phyloP scores from a whole-genome alignment of 2,329 filamentous ascomycete species.

The Hypocreales sp. region DNA sequence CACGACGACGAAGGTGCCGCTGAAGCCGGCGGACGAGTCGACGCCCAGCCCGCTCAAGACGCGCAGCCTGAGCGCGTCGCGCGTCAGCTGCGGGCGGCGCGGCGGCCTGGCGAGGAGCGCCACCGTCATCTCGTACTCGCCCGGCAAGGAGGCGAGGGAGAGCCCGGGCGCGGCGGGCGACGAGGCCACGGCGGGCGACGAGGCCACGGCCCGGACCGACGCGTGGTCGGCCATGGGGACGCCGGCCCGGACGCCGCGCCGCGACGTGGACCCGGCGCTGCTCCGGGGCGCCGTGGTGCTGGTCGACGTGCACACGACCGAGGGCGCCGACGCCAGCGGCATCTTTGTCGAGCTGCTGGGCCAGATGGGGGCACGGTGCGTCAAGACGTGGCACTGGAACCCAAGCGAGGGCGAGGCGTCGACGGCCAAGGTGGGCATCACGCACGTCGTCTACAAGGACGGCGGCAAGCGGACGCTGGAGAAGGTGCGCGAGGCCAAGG shows the following conservation, averaged over 20 bases:
- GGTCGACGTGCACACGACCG: constrained; percentile 70
- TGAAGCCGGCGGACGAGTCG: constrained; percentile 51
- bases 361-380: constrained; percentile 68
- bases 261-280: constrained; percentile 34
- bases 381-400: constrained; percentile 65
- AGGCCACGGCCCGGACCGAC: constrained; percentile 32
- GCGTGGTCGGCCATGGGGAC: constrained; percentile 39
- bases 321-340: constrained; percentile 66
- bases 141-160: constrained; percentile 25
- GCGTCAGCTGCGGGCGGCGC: constrained; percentile 27
- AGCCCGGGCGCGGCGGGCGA: constrained; percentile 3
- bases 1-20: constrained; percentile 62
- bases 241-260: constrained; percentile 38
- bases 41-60: constrained; percentile 31
- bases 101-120: constrained; percentile 28
- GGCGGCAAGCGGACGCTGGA: constrained; percentile 67
- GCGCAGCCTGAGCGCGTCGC: constrained; percentile 34
- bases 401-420: constrained; percentile 26
- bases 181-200: constrained; percentile 9
- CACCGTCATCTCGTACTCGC: constrained; percentile 39
- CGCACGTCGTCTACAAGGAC: constrained; percentile 83
- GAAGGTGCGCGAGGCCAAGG: constrained; percentile 57
- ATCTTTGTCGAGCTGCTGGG: constrained; percentile 67
- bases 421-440: constrained; percentile 52
- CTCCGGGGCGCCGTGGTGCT: constrained; percentile 62